A percentile compares a stretch with the other conserved stretches of the same genome.
Conservation (phyloP, 106 monocot species). For the Cymbidium sinense region DNA sequence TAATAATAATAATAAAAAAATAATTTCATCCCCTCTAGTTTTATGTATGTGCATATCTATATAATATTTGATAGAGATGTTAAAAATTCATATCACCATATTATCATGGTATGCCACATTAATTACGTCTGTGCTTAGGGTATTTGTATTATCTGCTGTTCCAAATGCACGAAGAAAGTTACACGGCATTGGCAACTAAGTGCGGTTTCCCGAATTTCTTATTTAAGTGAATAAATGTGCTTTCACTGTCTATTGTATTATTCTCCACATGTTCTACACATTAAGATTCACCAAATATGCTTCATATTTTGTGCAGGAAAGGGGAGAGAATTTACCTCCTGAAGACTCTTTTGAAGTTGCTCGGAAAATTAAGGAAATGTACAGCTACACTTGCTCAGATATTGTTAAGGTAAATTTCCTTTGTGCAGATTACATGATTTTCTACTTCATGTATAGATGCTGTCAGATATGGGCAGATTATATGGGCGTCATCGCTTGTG, state of each 20-base stretch:
- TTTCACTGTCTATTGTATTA: neutral
- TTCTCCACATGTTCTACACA: neutral
- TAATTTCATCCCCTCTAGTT: too few species aligned
- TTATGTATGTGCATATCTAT: neutral
- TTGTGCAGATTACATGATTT: neutral
- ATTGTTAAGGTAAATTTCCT: conserved; percentile 70
- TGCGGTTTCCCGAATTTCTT: neutral
- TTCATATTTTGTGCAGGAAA: conserved; percentile 44
- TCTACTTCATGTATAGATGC: neutral
- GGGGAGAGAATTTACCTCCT: conserved; percentile 82
- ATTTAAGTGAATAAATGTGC: neutral
- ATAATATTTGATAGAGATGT: neutral
- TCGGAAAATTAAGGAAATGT: conserved; percentile 76
- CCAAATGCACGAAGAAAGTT: neutral
- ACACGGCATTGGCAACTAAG: neutral
- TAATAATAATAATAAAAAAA: too few species aligned
- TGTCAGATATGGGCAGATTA: neutral
- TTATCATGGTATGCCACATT: neutral
- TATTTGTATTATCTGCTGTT: neutral
- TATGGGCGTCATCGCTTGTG: neutral
- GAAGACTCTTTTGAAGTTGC: conserved; percentile 81
- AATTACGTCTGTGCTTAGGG: neutral
- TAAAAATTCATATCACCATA: neutral
- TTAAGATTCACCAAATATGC: neutral
- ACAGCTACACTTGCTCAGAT: conserved; percentile 75